These are phyloP conservation scores for Colletotrichum nymphaeae DNA, from an alignment of 2,329 filamentous ascomycete genomes.

Conservation along the genomic window DNA sequence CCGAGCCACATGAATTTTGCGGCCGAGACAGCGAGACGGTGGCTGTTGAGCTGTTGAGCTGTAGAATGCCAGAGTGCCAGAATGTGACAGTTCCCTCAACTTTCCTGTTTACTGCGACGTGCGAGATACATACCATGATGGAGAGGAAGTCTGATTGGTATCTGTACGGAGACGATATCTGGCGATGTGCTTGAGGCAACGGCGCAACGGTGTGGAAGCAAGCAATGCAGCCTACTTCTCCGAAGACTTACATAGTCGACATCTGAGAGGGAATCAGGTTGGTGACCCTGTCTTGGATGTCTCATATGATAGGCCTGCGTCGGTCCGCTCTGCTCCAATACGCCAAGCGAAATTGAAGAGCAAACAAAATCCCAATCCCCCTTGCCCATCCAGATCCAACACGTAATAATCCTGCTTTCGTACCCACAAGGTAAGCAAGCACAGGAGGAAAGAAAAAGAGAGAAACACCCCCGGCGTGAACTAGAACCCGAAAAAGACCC, in stretches of 20 bases:
- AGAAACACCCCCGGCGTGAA: not conserved
- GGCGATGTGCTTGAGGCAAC: not conserved
- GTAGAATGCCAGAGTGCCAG: not conserved
- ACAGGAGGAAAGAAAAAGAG: not conserved
- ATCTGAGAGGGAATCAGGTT: not conserved
- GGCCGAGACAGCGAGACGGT: not conserved
- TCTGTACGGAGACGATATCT: not conserved
- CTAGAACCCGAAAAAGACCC: not conserved
- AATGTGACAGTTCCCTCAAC: not conserved
- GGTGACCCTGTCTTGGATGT: not conserved
- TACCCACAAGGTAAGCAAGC: too few relatives aligned
- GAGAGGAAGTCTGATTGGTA: not conserved
- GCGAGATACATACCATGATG: not conserved
- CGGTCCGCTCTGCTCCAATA: not conserved
- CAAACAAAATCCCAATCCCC: not conserved
- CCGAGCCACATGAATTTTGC: not conserved
- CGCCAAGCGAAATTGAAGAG: not conserved
- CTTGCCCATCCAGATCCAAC: not conserved
- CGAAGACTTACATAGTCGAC: not conserved
- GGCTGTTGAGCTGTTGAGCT: conserved; percentile 10
- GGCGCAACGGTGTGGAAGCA: not conserved
- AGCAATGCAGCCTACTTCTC: not conserved
- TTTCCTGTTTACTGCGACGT: not conserved
- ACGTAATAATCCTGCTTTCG: not conserved
- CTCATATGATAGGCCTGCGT: not conserved